Evolutionary conservation across 352 stramenopile genomes (phyloP).

Genomic region (Pythium inflatum): DNA sequence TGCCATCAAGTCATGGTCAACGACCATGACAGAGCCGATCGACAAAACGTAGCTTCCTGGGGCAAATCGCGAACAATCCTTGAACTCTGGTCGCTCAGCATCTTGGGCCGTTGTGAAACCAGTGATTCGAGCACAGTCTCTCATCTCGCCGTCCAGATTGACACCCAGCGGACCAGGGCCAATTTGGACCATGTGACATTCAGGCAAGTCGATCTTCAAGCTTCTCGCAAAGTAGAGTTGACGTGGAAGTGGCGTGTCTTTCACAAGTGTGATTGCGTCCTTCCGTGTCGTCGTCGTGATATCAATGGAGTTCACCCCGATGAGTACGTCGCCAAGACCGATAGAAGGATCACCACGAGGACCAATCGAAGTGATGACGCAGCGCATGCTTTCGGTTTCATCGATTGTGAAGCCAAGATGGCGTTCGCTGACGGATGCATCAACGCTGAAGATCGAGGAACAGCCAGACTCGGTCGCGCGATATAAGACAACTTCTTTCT

Average conservation of each 20-base stretch:
- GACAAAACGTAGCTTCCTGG: slow-evolving; percentile 57
- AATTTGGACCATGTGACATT: slow-evolving; percentile 50
- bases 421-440: slow-evolving; percentile 27
- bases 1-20: slow-evolving; percentile 42
- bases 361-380: slow-evolving; percentile 39
- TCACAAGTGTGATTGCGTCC: slow-evolving; percentile 37
- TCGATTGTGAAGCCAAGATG: slow-evolving; percentile 40
- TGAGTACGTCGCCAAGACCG: slow-evolving; percentile 43
- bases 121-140: slow-evolving; percentile 42
- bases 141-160: slow-evolving; percentile 46
- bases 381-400: slow-evolving; percentile 44
- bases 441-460: slow-evolving; percentile 36
- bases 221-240: slow-evolving; percentile 46
- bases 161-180: slow-evolving; percentile 51
- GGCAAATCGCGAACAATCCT: slow-evolving; percentile 40
- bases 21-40: slow-evolving; percentile 72
- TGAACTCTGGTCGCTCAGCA: slow-evolving; percentile 44
- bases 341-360: slow-evolving; percentile 26
- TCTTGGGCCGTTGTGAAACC: slow-evolving; percentile 50
- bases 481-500: slow-evolving; percentile 67
- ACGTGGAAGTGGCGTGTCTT: slow-evolving; percentile 36
- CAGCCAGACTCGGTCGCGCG: slow-evolving; percentile 36
- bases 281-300: slow-evolving; percentile 41
- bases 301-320: slow-evolving; percentile 51
- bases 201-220: slow-evolving; percentile 28